phyloP scores from a whole-genome alignment of 495 filamentous ascomycete genomes.

The Elaphomyces granulatus region DNA sequence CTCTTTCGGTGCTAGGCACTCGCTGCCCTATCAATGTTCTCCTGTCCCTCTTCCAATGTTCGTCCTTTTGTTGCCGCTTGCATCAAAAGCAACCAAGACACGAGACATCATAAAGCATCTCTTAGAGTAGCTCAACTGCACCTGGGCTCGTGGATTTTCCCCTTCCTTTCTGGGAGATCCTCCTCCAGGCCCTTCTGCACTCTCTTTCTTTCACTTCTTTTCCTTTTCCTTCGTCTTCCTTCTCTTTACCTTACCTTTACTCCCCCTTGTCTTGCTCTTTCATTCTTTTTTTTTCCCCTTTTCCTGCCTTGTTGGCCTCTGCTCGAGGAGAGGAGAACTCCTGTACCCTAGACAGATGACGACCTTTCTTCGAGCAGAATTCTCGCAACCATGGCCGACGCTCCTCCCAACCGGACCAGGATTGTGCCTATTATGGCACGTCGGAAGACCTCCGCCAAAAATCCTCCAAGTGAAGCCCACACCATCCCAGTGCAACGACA shows the following conservation, averaged over 20 bases:
- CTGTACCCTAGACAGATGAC: constrained; percentile 24
- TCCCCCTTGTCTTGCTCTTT: constrained; percentile 8
- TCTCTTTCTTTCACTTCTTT: background rate
- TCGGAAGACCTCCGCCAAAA: constrained; percentile 9
- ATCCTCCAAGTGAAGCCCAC: constrained; percentile 9
- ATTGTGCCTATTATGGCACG: constrained; percentile 34
- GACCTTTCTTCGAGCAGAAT: constrained; percentile 21
- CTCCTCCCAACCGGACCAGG: constrained; percentile 30
- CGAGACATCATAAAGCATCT: too few species aligned
- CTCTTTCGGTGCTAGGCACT: too few species aligned
- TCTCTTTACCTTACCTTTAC: background rate
- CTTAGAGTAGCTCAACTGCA: too few species aligned
- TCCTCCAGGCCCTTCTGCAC: background rate
- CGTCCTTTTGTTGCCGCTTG: too few species aligned
- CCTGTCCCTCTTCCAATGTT: too few species aligned
- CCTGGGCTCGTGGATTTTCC: too few species aligned
- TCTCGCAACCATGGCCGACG: constrained; percentile 27
- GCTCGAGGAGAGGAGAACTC: background rate
- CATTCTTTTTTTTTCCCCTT: constrained; percentile 4
- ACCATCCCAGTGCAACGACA: constrained; percentile 2
- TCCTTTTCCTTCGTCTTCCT: constrained; percentile 2
- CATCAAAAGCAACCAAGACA: too few species aligned
- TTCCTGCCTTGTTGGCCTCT: background rate
- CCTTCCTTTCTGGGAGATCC: background rate
- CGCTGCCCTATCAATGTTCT: too few species aligned